Evolutionary conservation across 371 early-diverging fungal species (phyloP), one percentile per base, ranked within the genome.

Genomic region (Mucor plumbeus): DNA sequence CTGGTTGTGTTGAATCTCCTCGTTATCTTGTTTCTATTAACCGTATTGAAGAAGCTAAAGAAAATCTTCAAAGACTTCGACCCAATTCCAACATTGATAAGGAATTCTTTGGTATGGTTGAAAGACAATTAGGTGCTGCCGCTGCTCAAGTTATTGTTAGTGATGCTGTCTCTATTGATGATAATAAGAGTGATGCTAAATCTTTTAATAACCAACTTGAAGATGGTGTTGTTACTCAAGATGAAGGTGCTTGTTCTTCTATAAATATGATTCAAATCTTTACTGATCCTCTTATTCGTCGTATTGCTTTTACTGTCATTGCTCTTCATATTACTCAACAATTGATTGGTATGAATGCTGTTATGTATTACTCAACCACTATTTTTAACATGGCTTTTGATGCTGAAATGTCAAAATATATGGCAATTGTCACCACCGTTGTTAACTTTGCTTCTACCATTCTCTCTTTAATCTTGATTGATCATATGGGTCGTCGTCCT

Each of bases 81-180:
- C 72, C 73, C 59, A 79, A 85, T 10, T 65, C 80, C 7, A 76
- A 83, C 64, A 71, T 85, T 58, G 85, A 83, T 4, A 71, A 72
- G 6, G 90, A 93, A 69, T 85, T 91, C 40, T 73, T 74, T 14
- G 89, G 86, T 21, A 85, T 89, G 63, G 69, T 84, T 11, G 68
- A 61, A 57, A 62, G 62, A 39, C 55, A 56, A 10, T 44, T 67
- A 7, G 62, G 68, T 57, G 57, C 57, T 47, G 13, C 44, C 31
- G 62, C 99, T 50, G 96, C 97, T 35, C 89, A 89, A 69, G 92
- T 97, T 31, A 98, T 98, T 59, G 98, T 97, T 65, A 91, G 95
- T 68, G 91, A 96, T 64, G 97, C 96, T 44, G 96, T 97, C 14
- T 86, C 93, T 9, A 13, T 31, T 14, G 55, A 54, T 7, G 55